Conservation (phyloP, 257 asterid genomes). For the Nicotiana benthamiana region DNA sequence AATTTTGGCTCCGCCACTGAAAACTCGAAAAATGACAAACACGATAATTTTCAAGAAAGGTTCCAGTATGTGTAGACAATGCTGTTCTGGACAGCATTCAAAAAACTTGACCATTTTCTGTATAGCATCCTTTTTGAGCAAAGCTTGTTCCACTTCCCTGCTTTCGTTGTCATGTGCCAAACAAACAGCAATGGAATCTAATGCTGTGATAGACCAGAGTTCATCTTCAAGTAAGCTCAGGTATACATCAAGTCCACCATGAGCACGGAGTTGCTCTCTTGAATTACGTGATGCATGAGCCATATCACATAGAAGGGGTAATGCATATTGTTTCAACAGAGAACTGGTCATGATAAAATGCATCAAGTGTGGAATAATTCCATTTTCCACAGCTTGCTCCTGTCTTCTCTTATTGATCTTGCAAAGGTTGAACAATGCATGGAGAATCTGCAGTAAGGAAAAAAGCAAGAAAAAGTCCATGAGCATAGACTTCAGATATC, state of each 20-base stretch:
- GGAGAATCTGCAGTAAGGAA: constrained; percentile 61
- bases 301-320: constrained; percentile 96
- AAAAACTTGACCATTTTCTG: constrained; percentile 89
- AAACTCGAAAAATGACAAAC: constrained; percentile 38
- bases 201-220: constrained; percentile 91
- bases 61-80: constrained; percentile 90
- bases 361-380: constrained; percentile 95
- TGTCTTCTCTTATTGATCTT: constrained; percentile 98
- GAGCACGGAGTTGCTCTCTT: constrained; percentile 97
- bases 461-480: constrained; percentile 22
- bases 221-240: constrained; percentile 92
- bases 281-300: constrained; percentile 99
- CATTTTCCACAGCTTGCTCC: constrained; percentile 98
- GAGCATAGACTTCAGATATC: background rate
- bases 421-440: constrained; percentile 93
- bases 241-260: constrained; percentile 93
- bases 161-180: constrained; percentile 94
- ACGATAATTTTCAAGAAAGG: constrained; percentile 94
- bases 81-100: constrained; percentile 86
- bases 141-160: constrained; percentile 88
- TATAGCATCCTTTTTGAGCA: constrained; percentile 81
- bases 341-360: constrained; percentile 85
- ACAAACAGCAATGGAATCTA: constrained; percentile 96
- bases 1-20: too few relatives aligned
- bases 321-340: constrained; percentile 78